A percentile compares a stretch with the other conserved stretches of the same genome.
phyloP scores from a whole-genome alignment of 257 asterid genomes.

The Perilla frutescens region DNA sequence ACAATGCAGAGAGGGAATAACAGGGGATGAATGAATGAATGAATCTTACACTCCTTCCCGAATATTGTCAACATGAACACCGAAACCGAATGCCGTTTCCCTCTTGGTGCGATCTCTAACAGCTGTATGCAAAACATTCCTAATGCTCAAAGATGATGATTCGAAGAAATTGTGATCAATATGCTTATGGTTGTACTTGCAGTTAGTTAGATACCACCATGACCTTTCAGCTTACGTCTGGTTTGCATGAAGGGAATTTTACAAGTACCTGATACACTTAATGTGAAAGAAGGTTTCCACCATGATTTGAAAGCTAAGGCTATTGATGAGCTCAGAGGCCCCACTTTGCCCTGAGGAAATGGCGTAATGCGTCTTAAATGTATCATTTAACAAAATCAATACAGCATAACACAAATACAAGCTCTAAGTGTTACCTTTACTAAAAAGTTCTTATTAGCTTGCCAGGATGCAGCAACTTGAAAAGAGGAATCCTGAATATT shows the following conservation, averaged over 20 bases:
- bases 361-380: constrained; percentile 13
- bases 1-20: neutral
- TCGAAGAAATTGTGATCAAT: neutral
- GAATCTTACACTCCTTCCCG: constrained; percentile 82
- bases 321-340: constrained; percentile 83
- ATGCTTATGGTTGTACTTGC: neutral
- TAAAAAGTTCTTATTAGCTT: constrained; percentile 86
- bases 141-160: constrained; percentile 17
- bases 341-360: constrained; percentile 75
- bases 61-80: constrained; percentile 73
- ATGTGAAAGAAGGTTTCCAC: constrained; percentile 96
- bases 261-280: constrained; percentile 75
- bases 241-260: constrained; percentile 13
- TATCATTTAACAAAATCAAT: constrained; percentile 14
- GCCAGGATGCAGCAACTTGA: constrained; percentile 98
- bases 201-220: neutral
- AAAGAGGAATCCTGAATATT: constrained; percentile 73
- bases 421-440: constrained; percentile 59
- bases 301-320: constrained; percentile 93
- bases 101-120: constrained; percentile 71
- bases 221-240: neutral
- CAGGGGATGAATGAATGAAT: constrained; percentile 1
- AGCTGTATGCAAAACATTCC: constrained; percentile 53
- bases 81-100: constrained; percentile 73
- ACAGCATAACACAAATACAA: neutral